Evolutionary conservation across 2,329 filamentous ascomycete species (phyloP).

Genomic region (Neospermospora avenae): DNA sequence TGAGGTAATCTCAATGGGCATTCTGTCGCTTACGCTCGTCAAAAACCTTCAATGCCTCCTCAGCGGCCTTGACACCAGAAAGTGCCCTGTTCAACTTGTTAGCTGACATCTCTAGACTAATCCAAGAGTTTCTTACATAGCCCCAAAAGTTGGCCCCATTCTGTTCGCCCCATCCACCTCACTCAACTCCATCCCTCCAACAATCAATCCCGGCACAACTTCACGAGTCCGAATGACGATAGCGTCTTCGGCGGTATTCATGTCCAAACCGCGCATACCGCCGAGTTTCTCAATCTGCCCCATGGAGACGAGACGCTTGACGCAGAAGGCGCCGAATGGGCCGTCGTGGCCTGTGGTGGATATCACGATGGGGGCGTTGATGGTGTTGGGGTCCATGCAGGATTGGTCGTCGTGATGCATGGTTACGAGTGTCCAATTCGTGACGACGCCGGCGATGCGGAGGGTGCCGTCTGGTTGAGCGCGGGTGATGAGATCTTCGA

Average conservation of each 20-base stretch:
- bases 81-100: conserved; percentile 52
- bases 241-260: conserved; percentile 87
- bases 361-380: conserved; percentile 86
- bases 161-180: conserved; percentile 89
- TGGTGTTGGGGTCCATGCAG: conserved; percentile 97
- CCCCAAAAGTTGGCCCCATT: conserved; percentile 56
- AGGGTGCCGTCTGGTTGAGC: conserved; percentile 51
- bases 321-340: conserved; percentile 86
- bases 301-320: conserved; percentile 90
- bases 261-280: conserved; percentile 90
- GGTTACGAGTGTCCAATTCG: conserved; percentile 90
- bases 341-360: conserved; percentile 89
- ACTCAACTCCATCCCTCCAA: conserved; percentile 92
- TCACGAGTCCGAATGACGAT: conserved; percentile 91
- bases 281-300: conserved; percentile 76
- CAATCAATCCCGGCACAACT: conserved; percentile 81
- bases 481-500: conserved; percentile 90
- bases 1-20: no score
- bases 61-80: conserved; percentile 84
- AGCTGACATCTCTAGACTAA: not conserved
- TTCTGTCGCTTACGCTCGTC: conserved; percentile 77
- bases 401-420: conserved; percentile 87
- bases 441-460: conserved; percentile 83
- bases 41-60: conserved; percentile 77
- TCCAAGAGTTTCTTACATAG: conserved; percentile 6